Base-by-base conservation (phyloP, 2,329 filamentous ascomycete genomes). In the Xylariales sp. region DNA sequence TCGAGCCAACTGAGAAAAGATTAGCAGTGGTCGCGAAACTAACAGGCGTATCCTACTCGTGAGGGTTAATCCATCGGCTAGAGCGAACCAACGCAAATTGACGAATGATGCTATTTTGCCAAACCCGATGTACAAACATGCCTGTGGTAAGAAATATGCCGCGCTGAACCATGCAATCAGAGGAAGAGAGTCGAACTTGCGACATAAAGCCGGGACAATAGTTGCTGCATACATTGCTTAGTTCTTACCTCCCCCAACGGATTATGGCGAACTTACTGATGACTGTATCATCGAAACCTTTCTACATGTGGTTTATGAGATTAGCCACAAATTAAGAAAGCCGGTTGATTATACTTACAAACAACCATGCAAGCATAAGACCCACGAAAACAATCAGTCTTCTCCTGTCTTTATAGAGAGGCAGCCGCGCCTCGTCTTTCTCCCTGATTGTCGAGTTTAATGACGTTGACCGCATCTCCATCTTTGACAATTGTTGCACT, bases 121-220 rank as follows among this genome's bases (percentile, higher is more conserved):
- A 14, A 44, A 44, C 8, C 38, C 42, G 18, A 44, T 40, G 12
- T 39, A 39, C n/a, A 44, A 14, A 14, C 42, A 44, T 27, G 42
- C 42, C 18, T 44, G 42, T 8, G 42, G 42, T n/a, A 44, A 37
- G 27, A 44, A 44, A 29, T 44, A 44, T 6, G 42, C 42, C 16
- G 42, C 42, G 10, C 37, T 31, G 27, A 44, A 44, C 42, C 42
- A 44, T 4, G 42, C 42, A 21, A 44, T 44, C 18, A 35, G 42
- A 8, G 28, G 29, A 15, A 41, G 38, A 7, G 31, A 29, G 22
- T 44, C 42, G 12, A 44, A 44, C 24, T 29, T 41, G 20, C 38
- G 37, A 21, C 42, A 37, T 19, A 40, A 24, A n/a, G 31, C 21
- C 4, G 32, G 31, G 12, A 42, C 31, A 27, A 36, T 42, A 5